phyloP scores from a whole-genome alignment of 805 yeast genomes.

The Zygosaccharomyces lentus region DNA sequence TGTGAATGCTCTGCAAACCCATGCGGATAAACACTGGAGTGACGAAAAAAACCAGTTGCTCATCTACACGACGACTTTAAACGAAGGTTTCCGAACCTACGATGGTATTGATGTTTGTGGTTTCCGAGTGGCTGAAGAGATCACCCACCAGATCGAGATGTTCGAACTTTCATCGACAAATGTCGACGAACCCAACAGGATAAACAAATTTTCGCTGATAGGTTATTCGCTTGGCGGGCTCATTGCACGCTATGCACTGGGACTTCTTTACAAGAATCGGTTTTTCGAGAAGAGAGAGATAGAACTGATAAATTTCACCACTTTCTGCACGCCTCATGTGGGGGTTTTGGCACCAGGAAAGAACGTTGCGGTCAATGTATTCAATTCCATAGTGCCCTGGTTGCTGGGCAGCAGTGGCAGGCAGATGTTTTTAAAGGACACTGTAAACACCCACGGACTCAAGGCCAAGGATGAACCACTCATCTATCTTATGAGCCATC shows the following conservation, averaged over 20 bases:
- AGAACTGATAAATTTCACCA: constrained; percentile 54
- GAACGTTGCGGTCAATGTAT: constrained; percentile 46
- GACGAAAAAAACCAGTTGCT: constrained; percentile 19
- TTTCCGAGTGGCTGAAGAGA: constrained; percentile 65
- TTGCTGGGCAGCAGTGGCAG: constrained; percentile 67
- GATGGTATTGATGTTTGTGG: constrained; percentile 90
- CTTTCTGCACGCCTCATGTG: constrained; percentile 70
- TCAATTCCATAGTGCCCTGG: constrained; percentile 60
- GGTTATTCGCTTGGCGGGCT: constrained; percentile 89
- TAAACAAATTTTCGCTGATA: constrained; percentile 63
- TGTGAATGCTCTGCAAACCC: constrained; percentile 41
- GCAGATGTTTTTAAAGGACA: constrained; percentile 65
- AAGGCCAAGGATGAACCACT: constrained; percentile 42
- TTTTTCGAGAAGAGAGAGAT: constrained; percentile 43
- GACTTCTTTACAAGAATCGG: constrained; percentile 54
- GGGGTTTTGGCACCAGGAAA: constrained; percentile 59
- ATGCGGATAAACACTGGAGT: constrained; percentile 15
- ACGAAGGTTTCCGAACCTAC: constrained; percentile 71
- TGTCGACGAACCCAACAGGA: constrained; percentile 33
- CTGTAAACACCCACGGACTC: constrained; percentile 15
- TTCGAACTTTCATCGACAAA: constrained; percentile 14
- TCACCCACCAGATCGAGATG: constrained; percentile 39
- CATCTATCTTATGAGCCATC: constrained; percentile 60
- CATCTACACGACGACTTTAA: constrained; percentile 42
- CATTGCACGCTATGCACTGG: constrained; percentile 72